These are phyloP conservation scores for Sphenostylis stenocarpa DNA, from an alignment of 306 rosid genomes.

Conservation along the genomic window DNA sequence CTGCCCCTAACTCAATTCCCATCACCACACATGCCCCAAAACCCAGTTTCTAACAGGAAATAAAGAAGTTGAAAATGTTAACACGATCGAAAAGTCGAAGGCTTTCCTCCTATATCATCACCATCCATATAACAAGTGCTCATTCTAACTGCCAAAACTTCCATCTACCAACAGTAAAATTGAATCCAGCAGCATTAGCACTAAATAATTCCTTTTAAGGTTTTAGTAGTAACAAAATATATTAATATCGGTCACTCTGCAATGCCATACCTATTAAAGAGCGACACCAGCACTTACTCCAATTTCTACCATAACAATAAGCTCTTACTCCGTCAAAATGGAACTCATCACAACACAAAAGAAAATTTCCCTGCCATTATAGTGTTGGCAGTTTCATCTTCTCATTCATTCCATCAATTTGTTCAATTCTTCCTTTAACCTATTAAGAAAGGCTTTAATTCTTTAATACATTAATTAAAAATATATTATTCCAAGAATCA, in stretches of 20 bases:
- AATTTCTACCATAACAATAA: constrained; percentile 10
- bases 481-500: not conserved
- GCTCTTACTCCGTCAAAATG: constrained; percentile 19
- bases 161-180: constrained; percentile 4
- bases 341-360: constrained; percentile 7
- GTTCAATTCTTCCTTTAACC: constrained; percentile 14
- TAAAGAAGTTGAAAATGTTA: constrained; percentile 11
- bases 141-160: constrained; percentile 7
- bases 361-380: not conserved
- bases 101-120: not conserved
- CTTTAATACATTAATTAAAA: not conserved
- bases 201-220: constrained; percentile 2
- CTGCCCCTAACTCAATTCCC: not conserved
- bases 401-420: constrained; percentile 10
- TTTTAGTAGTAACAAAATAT: not conserved
- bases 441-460: not conserved
- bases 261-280: constrained; percentile 18
- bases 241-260: constrained; percentile 11
- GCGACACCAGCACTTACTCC: constrained; percentile 4
- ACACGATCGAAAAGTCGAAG: not conserved
- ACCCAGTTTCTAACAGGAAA: constrained; percentile 15
- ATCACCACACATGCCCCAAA: not conserved
- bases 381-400: constrained; percentile 6
- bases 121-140: not conserved
- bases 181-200: constrained; percentile 12